Conservation (phyloP, 805 yeast species). For the Brettanomyces bruxellensis region DNA sequence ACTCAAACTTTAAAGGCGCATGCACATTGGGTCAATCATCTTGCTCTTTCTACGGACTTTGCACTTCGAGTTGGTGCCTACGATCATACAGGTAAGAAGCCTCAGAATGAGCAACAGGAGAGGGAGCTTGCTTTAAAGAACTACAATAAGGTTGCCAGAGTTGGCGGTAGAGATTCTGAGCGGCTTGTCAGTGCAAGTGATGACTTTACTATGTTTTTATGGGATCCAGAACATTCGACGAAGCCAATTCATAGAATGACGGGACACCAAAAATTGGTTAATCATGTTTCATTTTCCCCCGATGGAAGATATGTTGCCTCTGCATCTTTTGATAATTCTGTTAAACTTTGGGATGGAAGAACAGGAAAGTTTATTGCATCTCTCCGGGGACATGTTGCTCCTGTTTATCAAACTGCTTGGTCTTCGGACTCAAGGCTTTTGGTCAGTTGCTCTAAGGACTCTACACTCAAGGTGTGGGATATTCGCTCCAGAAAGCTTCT, state of each 20-base stretch:
- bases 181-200: conserved; percentile 91
- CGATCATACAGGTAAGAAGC: conserved; percentile 54
- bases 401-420: conserved; percentile 98
- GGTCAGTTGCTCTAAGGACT: conserved; percentile 92
- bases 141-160: conserved; percentile 53
- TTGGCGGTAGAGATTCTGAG: conserved; percentile 52
- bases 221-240: conserved; percentile 78
- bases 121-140: conserved; percentile 46
- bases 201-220: conserved; percentile 94
- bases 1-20: conserved; percentile 76
- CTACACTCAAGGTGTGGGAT: conserved; percentile 96
- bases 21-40: conserved; percentile 97
- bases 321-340: conserved; percentile 91
- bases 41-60: conserved; percentile 85
- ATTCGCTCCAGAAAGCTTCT: conserved; percentile 73
- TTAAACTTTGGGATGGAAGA: conserved; percentile 93
- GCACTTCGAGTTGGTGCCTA: conserved; percentile 82
- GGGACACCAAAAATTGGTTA: conserved; percentile 94
- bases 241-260: conserved; percentile 93
- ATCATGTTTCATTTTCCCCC: conserved; percentile 92
- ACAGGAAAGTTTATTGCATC: conserved; percentile 86
- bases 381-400: conserved; percentile 93
- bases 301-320: conserved; percentile 88
- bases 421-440: conserved; percentile 86
- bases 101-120: conserved; percentile 36